Conservation (phyloP, 2,329 filamentous ascomycete genomes). For the Pseudogymnoascus sp. region DNA sequence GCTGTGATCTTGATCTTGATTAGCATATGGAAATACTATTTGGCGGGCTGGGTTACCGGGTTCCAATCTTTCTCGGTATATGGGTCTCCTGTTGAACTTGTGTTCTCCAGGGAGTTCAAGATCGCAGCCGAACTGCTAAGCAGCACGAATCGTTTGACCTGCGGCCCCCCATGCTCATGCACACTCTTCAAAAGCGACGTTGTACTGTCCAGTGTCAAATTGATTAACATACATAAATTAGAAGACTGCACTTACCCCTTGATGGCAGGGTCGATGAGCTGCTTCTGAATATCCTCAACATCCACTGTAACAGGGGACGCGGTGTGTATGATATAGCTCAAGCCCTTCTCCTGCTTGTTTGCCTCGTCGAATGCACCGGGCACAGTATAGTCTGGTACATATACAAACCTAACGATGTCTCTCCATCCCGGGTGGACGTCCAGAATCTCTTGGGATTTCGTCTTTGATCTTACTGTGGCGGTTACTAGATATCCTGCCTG, state of each 20-base stretch:
- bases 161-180: slow-evolving; percentile 41
- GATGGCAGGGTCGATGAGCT: slow-evolving; percentile 45
- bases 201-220: slow-evolving; percentile 29
- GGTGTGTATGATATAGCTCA: slow-evolving; percentile 52
- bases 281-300: slow-evolving; percentile 23
- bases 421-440: slow-evolving; percentile 28
- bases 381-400: slow-evolving; percentile 60
- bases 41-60: slow-evolving; percentile 35
- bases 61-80: slow-evolving; percentile 48
- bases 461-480: slow-evolving; percentile 33
- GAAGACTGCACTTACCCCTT: slow-evolving; percentile 29
- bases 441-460: slow-evolving; percentile 35
- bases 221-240: background rate
- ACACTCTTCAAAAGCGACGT: slow-evolving; percentile 66
- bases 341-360: slow-evolving; percentile 42
- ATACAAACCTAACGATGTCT: slow-evolving; percentile 25
- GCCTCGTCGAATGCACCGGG: slow-evolving; percentile 58
- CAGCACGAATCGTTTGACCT: slow-evolving; percentile 62
- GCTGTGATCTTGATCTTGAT: slow-evolving; percentile 10
- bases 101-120: slow-evolving; percentile 20
- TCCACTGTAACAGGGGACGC: slow-evolving; percentile 44
- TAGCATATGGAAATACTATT: slow-evolving; percentile 1
- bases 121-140: slow-evolving; percentile 31
- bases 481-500: background rate
- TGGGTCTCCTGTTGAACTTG: slow-evolving; percentile 17